A percentile compares a stretch with the other conserved stretches of the same genome.
phyloP scores from a whole-genome alignment of 2,329 filamentous ascomycete species.

The Aspergillus luchuensis region DNA sequence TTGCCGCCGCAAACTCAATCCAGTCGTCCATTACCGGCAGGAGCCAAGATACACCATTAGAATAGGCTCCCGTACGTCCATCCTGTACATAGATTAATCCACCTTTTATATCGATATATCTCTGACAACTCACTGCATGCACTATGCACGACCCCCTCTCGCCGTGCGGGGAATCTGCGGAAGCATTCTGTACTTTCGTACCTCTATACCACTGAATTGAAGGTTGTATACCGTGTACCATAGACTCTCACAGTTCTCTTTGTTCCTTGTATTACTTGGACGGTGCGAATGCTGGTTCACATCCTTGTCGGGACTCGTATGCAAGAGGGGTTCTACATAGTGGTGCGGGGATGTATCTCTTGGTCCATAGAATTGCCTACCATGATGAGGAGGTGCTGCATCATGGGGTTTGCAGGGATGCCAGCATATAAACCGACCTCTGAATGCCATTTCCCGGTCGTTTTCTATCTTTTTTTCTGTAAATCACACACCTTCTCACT shows the following conservation, averaged over 20 bases:
- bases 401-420: background rate
- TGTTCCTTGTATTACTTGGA: background rate
- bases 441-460: background rate
- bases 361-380: background rate
- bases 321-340: background rate
- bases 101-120: background rate
- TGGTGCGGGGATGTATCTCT: conserved; percentile 2
- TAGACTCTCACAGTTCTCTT: background rate
- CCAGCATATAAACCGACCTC: background rate
- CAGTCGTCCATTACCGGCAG: background rate
- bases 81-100: background rate
- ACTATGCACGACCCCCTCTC: conserved; percentile 9
- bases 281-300: background rate
- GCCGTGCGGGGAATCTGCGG: conserved; percentile 2
- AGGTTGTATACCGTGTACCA: background rate
- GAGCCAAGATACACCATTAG: no score
- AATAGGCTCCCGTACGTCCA: background rate
- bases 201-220: background rate
- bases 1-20: no score
- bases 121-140: conserved; percentile 2
- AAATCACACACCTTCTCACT: background rate
- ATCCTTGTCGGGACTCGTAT: background rate
- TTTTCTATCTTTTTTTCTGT: background rate
- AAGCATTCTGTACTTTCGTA: background rate
- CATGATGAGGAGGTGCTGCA: background rate